Base-by-base conservation (phyloP, 768 basidiomycete species). In the Kwoniella europaea region DNA sequence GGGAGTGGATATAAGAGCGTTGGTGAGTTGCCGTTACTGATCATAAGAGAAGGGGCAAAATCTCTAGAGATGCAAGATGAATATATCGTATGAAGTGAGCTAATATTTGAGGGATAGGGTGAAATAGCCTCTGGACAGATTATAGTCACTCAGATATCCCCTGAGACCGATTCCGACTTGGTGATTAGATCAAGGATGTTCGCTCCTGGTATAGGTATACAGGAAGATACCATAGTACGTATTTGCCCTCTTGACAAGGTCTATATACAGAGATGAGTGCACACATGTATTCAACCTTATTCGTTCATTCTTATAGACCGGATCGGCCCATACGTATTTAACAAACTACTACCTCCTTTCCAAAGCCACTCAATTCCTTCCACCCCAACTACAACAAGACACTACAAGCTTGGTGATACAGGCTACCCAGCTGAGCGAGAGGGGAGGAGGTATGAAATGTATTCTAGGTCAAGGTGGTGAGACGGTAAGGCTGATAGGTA, bases 181-280 rank as follows among this genome's bases (percentile, higher is more conserved):
- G n/a, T 60, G n/a, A 72, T 75, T 53, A 52, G 55, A 22, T 73
- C 72, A 10, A 68, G 76, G 53, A 67, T 74, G 63, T 77, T 77
- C 52, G 71, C 12, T 4, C 71, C 76, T 15, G 72, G 72, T 4
- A 42, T 77, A 4, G 76, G 74, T 10, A 63, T 75, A 15, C 72
- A 75, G 24, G 76, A 77, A 58, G 76, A 77, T 70, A 67, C 74
- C 64, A 74, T 77, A 16, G 76, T 77, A 56, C 66, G 76, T 75
- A 10, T 29, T 29, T n/a, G 5, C 27, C 13, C 57, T 18, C 4
- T 22, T 29, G 13, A 27, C 15, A 22, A 41, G 1, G 15, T 59
- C n/a, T 35, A 35, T 35, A 7, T 35, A 35, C 35, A 35, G 35
- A 35, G 35, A 35, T 35, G n/a, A 13, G 3, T 27, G 15, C 16